Conservation (phyloP, 805 yeast genomes). For the Metschnikowia vanudenii region DNA sequence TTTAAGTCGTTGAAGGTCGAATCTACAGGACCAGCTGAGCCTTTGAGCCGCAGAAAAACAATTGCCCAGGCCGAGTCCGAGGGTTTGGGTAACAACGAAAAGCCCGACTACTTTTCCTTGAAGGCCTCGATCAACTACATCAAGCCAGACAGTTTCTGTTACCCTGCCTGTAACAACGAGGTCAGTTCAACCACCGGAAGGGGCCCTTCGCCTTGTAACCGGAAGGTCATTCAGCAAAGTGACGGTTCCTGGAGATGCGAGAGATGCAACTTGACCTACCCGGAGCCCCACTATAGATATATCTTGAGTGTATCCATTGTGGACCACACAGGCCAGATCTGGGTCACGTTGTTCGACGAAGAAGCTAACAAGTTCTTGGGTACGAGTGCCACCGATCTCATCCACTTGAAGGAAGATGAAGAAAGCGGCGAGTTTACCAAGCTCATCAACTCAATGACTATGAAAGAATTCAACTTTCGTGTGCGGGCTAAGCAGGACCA, state of each 20-base stretch:
- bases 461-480: slow-evolving; percentile 72
- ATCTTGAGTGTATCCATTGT: slow-evolving; percentile 72
- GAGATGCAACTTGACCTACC: slow-evolving; percentile 71
- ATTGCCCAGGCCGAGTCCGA: slow-evolving; percentile 64
- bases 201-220: slow-evolving; percentile 53
- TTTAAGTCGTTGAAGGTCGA: slow-evolving; percentile 65
- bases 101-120: slow-evolving; percentile 72
- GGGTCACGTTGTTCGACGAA: slow-evolving; percentile 86
- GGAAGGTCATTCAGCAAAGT: slow-evolving; percentile 75
- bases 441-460: slow-evolving; percentile 48
- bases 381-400: slow-evolving; percentile 62
- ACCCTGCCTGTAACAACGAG: slow-evolving; percentile 82
- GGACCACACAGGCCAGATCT: slow-evolving; percentile 79
- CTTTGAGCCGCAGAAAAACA: slow-evolving; percentile 58
- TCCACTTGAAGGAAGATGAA: slow-evolving; percentile 38
- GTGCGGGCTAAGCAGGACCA: slow-evolving; percentile 80
- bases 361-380: slow-evolving; percentile 71
- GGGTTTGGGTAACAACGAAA: slow-evolving; percentile 70
- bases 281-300: slow-evolving; percentile 75
- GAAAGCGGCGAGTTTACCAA: slow-evolving; percentile 44
- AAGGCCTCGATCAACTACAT: slow-evolving; percentile 74
- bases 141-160: slow-evolving; percentile 73
- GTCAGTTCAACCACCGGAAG: slow-evolving; percentile 30
- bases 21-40: slow-evolving; percentile 27
- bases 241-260: slow-evolving; percentile 89